A percentile compares a stretch with the other conserved stretches of the same genome.
These are phyloP conservation scores for Suillus variegatus DNA, from an alignment of 768 basidiomycete species.

Conservation along the genomic window DNA sequence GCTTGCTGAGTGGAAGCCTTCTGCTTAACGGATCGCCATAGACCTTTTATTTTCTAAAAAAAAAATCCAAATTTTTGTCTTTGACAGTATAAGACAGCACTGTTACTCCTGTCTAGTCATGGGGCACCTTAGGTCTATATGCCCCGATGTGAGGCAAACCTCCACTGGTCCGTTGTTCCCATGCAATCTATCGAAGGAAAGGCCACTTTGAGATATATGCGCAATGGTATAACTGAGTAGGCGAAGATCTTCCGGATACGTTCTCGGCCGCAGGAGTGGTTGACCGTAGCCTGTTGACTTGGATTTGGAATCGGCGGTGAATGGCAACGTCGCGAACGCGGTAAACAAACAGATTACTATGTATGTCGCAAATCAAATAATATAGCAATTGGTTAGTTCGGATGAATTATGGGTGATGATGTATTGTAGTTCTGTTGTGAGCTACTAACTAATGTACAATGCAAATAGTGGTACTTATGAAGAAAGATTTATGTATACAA, in stretches of 20 bases:
- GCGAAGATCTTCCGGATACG: too few species aligned
- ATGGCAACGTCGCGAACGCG: background rate
- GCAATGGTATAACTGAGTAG: too few species aligned
- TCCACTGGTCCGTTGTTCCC: too few species aligned
- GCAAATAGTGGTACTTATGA: background rate
- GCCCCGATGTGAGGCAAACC: too few species aligned
- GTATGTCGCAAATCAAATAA: background rate
- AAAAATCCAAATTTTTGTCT: too few species aligned
- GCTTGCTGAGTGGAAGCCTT: slow-evolving; percentile 46
- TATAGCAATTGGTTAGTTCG: background rate
- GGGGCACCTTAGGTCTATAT: too few species aligned
- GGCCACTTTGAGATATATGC: too few species aligned
- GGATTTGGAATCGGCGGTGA: background rate
- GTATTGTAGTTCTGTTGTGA: background rate
- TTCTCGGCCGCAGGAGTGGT: too few species aligned
- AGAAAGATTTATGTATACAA: background rate
- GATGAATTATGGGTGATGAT: background rate
- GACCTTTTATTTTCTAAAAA: background rate
- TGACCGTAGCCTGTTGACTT: background rate
- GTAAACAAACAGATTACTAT: background rate
- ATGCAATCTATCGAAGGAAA: too few species aligned
- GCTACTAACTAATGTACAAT: background rate
- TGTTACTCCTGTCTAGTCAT: too few species aligned
- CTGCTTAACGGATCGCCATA: background rate
- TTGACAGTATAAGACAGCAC: too few species aligned